A percentile compares a stretch with the other conserved stretches of the same genome.
Conservation (phyloP, 1,284 basidiomycete genomes). For the Heterobasidion annosum region DNA sequence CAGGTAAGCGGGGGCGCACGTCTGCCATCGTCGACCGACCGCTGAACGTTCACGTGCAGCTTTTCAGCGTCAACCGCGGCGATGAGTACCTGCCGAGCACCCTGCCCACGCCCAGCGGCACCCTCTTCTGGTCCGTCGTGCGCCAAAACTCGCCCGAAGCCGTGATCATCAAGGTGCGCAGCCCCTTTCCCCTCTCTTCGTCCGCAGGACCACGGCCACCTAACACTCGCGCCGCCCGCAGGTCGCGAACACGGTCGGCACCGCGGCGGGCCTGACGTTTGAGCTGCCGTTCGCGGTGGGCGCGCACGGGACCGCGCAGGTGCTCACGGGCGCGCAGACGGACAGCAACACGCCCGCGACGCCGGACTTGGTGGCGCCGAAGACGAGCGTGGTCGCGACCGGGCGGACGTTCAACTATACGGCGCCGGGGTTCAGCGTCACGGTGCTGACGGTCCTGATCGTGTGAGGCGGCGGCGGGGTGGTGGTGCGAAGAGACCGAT, state of each 20-base stretch:
- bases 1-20: constrained; percentile 28
- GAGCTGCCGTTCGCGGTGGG: constrained; percentile 45
- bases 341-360: constrained; percentile 46
- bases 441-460: constrained; percentile 33
- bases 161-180: constrained; percentile 50
- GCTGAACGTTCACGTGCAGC: constrained; percentile 21
- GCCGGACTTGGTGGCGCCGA: constrained; percentile 38
- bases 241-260: constrained; percentile 43
- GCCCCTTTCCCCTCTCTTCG: neutral
- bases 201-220: neutral
- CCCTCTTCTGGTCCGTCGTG: constrained; percentile 55
- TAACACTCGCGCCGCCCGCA: constrained; percentile 16
- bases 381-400: constrained; percentile 32
- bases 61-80: constrained; percentile 54
- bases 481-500: neutral
- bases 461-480: constrained; percentile 1
- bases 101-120: constrained; percentile 36
- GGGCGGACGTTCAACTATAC: constrained; percentile 44
- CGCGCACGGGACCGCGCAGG: constrained; percentile 29
- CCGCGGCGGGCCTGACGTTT: constrained; percentile 36
- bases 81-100: constrained; percentile 58
- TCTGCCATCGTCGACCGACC: neutral
- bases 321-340: constrained; percentile 36
- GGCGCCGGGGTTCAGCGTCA: constrained; percentile 52
- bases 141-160: constrained; percentile 30